Conservation (phyloP, 2,329 filamentous ascomycete species). For the Trichoderma sp. region DNA sequence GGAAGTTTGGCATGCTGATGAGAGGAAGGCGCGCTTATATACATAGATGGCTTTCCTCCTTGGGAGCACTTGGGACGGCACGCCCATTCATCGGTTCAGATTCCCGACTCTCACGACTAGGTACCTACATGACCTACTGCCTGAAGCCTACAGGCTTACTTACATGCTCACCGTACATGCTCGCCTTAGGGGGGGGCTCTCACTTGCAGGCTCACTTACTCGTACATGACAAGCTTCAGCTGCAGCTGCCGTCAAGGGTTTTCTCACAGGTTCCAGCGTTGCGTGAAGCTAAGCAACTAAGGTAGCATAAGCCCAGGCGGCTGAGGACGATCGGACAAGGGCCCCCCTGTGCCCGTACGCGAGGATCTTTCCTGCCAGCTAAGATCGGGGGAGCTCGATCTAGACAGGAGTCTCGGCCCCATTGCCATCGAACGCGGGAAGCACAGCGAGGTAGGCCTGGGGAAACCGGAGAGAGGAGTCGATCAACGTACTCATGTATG, state of each 20-base stretch:
- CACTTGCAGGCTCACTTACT: slow-evolving; percentile 5
- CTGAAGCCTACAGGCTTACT: not conserved
- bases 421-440: not conserved
- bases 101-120: not conserved
- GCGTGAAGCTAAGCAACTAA: no score
- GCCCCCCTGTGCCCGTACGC: not conserved
- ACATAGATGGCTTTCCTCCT: not conserved
- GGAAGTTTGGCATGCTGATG: no score
- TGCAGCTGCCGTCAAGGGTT: not conserved
- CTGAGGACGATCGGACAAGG: not conserved
- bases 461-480: no score
- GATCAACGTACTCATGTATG: not conserved
- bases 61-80: not conserved
- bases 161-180: not conserved
- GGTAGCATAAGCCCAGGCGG: not conserved
- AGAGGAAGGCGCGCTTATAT: not conserved
- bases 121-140: no score
- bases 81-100: not conserved
- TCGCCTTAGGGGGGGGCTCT: not conserved
- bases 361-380: not conserved
- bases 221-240: no score
- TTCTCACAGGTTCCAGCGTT: not conserved
- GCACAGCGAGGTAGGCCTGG: no score
- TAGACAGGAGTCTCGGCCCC: not conserved
- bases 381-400: not conserved